Conservation (phyloP, 2,329 filamentous ascomycete genomes). For the Didymella pinodella region DNA sequence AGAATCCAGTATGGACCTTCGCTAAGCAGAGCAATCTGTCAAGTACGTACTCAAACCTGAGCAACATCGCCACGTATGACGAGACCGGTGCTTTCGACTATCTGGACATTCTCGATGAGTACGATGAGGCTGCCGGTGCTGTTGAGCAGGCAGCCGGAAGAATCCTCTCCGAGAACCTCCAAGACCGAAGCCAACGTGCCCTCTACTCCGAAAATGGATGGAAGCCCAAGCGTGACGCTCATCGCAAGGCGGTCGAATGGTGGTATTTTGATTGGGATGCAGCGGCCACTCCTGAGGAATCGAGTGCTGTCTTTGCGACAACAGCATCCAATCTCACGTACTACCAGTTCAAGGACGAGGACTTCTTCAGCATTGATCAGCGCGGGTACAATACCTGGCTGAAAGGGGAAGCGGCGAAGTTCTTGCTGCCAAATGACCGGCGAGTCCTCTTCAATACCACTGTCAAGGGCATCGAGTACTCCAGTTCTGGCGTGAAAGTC, state of each 20-base stretch:
- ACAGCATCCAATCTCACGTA: constrained; percentile 68
- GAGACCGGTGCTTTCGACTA: constrained; percentile 64
- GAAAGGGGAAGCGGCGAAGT: constrained; percentile 64
- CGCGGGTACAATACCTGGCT: constrained; percentile 69
- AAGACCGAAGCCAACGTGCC: constrained; percentile 67
- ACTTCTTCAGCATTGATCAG: constrained; percentile 68
- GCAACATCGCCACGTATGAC: constrained; percentile 67
- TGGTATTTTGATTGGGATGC: constrained; percentile 67
- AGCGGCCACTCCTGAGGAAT: constrained; percentile 64
- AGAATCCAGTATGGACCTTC: constrained; percentile 70
- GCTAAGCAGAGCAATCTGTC: constrained; percentile 65
- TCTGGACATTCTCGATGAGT: constrained; percentile 59
- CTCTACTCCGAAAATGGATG: constrained; percentile 65
- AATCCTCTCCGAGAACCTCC: constrained; percentile 66
- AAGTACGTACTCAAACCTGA: constrained; percentile 67
- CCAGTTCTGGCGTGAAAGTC: constrained; percentile 61
- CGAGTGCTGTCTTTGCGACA: constrained; percentile 63
- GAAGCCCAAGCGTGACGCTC: constrained; percentile 65
- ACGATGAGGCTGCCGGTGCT: constrained; percentile 56
- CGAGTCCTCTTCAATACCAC: constrained; percentile 66
- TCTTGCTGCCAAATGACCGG: constrained; percentile 63
- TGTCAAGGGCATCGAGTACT: constrained; percentile 64
- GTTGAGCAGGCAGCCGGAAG: constrained; percentile 64
- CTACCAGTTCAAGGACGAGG: constrained; percentile 67
- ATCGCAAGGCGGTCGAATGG: constrained; percentile 69